Conservation (phyloP, 2,329 filamentous ascomycete species). For the Colletotrichum tofieldiae region DNA sequence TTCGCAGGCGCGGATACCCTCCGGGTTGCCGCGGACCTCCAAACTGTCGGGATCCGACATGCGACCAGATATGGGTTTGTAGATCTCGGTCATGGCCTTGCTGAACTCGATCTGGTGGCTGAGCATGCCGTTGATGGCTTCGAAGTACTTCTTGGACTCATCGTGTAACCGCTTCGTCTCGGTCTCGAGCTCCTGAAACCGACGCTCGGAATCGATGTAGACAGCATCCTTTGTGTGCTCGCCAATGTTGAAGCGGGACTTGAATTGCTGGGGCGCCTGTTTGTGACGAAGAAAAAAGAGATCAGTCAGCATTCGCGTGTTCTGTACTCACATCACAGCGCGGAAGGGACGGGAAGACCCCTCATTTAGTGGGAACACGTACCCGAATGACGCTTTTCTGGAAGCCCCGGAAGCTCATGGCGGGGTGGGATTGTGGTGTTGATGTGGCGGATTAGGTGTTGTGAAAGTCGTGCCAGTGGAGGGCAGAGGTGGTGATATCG, state of each 20-base stretch:
- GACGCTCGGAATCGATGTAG: constrained; percentile 93
- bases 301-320: constrained; percentile 31
- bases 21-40: constrained; percentile 87
- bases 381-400: constrained; percentile 91
- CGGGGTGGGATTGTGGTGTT: constrained; percentile 44
- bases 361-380: constrained; percentile 51
- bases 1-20: constrained; percentile 95
- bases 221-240: constrained; percentile 96
- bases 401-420: constrained; percentile 98
- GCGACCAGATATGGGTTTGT: constrained; percentile 97
- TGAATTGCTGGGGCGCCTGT: constrained; percentile 91
- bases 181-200: constrained; percentile 93
- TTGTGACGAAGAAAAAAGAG: constrained; percentile 11
- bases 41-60: constrained; percentile 92
- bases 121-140: constrained; percentile 98
- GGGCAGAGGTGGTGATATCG: constrained; percentile 24
- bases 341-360: constrained; percentile 34
- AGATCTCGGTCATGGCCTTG: constrained; percentile 94
- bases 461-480: constrained; percentile 29
- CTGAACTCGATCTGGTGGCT: constrained; percentile 98
- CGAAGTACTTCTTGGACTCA: constrained; percentile 97
- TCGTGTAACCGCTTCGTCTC: constrained; percentile 98
- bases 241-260: constrained; percentile 93
- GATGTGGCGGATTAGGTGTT: constrained; percentile 32
- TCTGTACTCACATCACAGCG: constrained; percentile 16